Percentiles rank a stretch among this genome's conserved stretches.
Conservation (phyloP, 2,329 filamentous ascomycete species). For the Aspergillus spinulosporus region DNA sequence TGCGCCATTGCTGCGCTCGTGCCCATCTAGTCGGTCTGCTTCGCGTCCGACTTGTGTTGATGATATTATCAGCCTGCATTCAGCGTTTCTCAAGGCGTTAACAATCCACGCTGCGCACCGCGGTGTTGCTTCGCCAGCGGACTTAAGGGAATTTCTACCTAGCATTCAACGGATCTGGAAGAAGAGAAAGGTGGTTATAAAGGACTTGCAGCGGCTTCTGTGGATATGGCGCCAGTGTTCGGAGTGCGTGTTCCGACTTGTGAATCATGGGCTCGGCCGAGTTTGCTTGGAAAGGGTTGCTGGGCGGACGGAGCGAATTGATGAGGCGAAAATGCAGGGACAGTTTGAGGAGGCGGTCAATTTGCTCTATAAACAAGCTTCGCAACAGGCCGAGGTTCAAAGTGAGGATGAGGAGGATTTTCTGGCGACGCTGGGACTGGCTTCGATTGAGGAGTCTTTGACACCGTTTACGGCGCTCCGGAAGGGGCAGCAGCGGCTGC, state of each 20-base stretch:
- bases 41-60: slow-evolving; percentile 31
- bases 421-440: slow-evolving; percentile 34
- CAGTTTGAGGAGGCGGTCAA: slow-evolving; percentile 53
- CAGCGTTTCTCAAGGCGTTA: slow-evolving; percentile 67
- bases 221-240: slow-evolving; percentile 56
- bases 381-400: slow-evolving; percentile 29
- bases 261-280: slow-evolving; percentile 43
- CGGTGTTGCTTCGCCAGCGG: slow-evolving; percentile 62
- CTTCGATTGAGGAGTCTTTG: slow-evolving; percentile 40
- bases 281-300: slow-evolving; percentile 38
- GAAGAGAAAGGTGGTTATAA: slow-evolving; percentile 65
- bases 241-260: slow-evolving; percentile 38
- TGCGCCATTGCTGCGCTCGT: neutral
- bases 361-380: slow-evolving; percentile 47
- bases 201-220: slow-evolving; percentile 67
- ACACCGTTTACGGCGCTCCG: slow-evolving; percentile 36
- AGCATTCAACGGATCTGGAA: slow-evolving; percentile 70
- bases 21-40: neutral
- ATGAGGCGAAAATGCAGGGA: slow-evolving; percentile 51
- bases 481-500: slow-evolving; percentile 43
- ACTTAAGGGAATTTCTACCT: slow-evolving; percentile 62
- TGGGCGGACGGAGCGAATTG: slow-evolving; percentile 18
- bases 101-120: slow-evolving; percentile 70
- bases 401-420: slow-evolving; percentile 35
- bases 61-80: slow-evolving; percentile 65